Percentiles rank a stretch among this genome's conserved stretches.
Conservation (phyloP, 371 early-diverging fungal genomes). For the Syncephalis plumigaleata region DNA sequence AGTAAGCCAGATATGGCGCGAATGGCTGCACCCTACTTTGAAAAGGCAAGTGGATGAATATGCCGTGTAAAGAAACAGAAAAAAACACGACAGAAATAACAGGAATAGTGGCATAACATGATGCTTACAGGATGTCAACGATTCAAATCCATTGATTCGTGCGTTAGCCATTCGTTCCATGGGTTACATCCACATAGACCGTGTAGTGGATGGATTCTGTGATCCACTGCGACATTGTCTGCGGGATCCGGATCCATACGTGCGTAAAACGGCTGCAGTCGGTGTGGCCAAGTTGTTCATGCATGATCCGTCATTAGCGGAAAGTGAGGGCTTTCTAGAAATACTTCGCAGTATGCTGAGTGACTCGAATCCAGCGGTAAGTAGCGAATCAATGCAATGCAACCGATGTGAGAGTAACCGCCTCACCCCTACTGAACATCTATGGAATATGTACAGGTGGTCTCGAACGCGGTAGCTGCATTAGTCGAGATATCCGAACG, state of each 20-base stretch:
- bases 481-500: constrained; percentile 84
- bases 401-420: background rate
- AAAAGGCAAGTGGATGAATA: constrained; percentile 21
- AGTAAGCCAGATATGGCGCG: constrained; percentile 79
- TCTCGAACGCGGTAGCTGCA: constrained; percentile 91
- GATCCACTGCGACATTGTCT: constrained; percentile 80
- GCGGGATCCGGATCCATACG: constrained; percentile 57
- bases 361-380: constrained; percentile 81
- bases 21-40: constrained; percentile 56
- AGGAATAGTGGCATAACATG: too few species aligned
- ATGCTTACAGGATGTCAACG: constrained; percentile 54
- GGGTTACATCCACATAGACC: constrained; percentile 85
- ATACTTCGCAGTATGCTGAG: constrained; percentile 74
- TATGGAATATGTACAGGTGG: constrained; percentile 30
- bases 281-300: constrained; percentile 46
- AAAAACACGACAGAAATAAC: too few species aligned
- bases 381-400: background rate
- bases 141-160: constrained; percentile 73
- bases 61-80: too few species aligned
- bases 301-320: constrained; percentile 37
- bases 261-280: constrained; percentile 37
- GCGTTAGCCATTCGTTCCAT: constrained; percentile 88
- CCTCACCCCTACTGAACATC: background rate
- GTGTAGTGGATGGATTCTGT: constrained; percentile 52
- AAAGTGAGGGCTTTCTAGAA: constrained; percentile 64